Base-by-base conservation (phyloP, 257 asterid genomes). In the Avicennia marina region DNA sequence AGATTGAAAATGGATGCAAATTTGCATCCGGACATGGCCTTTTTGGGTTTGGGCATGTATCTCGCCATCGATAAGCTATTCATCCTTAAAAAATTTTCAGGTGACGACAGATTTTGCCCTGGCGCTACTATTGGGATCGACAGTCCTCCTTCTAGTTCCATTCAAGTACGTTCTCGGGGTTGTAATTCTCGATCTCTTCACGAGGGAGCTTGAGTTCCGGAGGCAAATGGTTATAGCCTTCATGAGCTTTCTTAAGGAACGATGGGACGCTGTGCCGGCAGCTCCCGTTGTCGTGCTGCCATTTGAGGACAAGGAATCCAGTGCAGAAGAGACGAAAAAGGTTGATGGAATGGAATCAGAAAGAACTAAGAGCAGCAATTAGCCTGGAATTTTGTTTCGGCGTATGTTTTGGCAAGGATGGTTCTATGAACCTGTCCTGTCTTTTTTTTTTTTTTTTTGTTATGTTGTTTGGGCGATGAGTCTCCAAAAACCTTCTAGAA, bases 221-320 rank as follows among this genome's bases (percentile, higher is more conserved):
- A 82, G 78, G 78, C 27, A 80, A 57, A 86, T 80, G 96, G 97
- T 89, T 45, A 18, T 72, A 53, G 72, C 79, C 12, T 89, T 93
- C 74, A 81, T 16, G 54, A 73, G 64, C 56, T 65, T 89, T 42
- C 66, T 93, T 48, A 89, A 84, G 53, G 99, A 93, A 55, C 87
- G 96, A 1, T 93, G 99, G 99, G 83, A 80, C 31, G 69, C 83
- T 0, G 80, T 93, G 48, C 99, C 99, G 0, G 99, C 94, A 26
- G 78, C 96, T 48, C 94, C 97, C 7, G 99, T 93, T 27, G 87
- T 78, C 17, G 97, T 93, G 40, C 71, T 84, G 46, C 99, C 97
- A 2, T 79, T 64, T 1, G 78, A 83, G 80, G 75, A 63, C 41
- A 73, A 69, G 62, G 76, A 79, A 49, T 56, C 81, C 5, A 65